Evolutionary conservation across 163 green algal genomes (phyloP).

Genomic region (Chloromonas sp.): DNA sequence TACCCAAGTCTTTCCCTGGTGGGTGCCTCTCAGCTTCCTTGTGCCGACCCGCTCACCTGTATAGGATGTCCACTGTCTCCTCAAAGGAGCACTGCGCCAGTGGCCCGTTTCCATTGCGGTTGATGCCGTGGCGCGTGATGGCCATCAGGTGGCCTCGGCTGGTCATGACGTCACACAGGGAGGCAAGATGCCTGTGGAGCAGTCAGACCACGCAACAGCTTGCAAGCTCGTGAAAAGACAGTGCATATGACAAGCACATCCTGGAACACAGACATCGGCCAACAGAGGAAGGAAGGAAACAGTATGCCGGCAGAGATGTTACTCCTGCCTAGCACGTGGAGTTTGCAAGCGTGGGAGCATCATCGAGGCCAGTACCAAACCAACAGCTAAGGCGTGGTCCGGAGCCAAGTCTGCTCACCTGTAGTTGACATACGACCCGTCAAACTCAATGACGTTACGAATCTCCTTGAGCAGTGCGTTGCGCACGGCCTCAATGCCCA

Average conservation of each 20-base stretch:
- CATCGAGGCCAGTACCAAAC: too few species aligned
- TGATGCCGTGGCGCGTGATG: conserved; percentile 99
- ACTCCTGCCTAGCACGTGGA: too few species aligned
- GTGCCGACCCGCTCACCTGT: conserved; percentile 29
- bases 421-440: conserved; percentile 99
- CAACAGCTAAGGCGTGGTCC: too few species aligned
- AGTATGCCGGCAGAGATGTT: too few species aligned
- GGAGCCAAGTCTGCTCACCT: conserved; percentile 14
- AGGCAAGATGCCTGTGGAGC: conserved; percentile 69
- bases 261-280: too few species aligned
- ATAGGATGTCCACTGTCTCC: conserved; percentile 98
- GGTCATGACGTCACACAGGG: conserved; percentile 91
- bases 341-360: too few species aligned
- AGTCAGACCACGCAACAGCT: conserved; percentile 28
- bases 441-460: conserved; percentile 96
- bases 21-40: not conserved
- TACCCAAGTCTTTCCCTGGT: too few species aligned
- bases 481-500: conserved; percentile 94
- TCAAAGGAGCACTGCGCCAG: conserved; percentile 92
- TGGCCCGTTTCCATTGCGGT: conserved; percentile 90
- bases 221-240: too few species aligned
- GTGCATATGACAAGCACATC: too few species aligned
- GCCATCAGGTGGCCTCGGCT: conserved; percentile 92
- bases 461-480: conserved; percentile 86
- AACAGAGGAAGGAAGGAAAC: too few species aligned